Conservation (phyloP, 345 rosid species). For the Erysimum cheiranthoides region DNA sequence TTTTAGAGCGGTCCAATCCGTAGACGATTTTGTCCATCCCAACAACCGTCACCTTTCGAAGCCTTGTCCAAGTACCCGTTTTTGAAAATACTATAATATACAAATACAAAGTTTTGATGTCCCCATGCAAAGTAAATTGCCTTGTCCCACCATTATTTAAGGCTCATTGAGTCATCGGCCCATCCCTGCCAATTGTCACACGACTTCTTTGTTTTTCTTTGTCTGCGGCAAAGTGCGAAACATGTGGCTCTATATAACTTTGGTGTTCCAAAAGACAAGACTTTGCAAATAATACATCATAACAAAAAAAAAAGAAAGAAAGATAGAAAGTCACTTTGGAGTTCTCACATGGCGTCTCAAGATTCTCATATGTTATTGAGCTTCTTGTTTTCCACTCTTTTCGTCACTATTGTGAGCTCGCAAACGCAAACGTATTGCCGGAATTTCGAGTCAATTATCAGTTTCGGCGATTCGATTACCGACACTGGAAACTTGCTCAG, state of each 20-base stretch:
- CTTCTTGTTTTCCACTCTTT: conserved; percentile 11
- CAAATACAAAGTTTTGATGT: too few relatives aligned
- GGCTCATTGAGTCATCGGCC: background rate
- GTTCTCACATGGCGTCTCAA: conserved; percentile 20
- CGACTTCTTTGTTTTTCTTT: background rate
- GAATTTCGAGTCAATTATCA: conserved; percentile 37
- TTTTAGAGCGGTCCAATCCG: too few relatives aligned
- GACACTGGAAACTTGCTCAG: conserved; percentile 49
- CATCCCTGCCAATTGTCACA: background rate
- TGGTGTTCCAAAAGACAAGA: background rate
- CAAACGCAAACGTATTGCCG: background rate
- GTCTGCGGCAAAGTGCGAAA: background rate
- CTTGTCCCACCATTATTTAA: background rate
- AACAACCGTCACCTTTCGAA: too few relatives aligned
- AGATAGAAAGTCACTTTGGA: background rate
- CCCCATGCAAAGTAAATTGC: background rate
- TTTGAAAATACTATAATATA: too few relatives aligned
- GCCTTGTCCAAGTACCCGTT: too few relatives aligned
- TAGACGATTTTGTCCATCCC: too few relatives aligned
- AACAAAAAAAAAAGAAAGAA: background rate
- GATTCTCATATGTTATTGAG: background rate
- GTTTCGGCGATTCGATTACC: conserved; percentile 59
- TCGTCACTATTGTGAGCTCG: background rate
- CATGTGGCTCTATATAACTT: background rate
- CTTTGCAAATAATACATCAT: background rate